Percentiles rank a stretch among this genome's conserved stretches.
phyloP scores from a whole-genome alignment of 2,329 filamentous ascomycete genomes.

The Ustilaginoidea virens region DNA sequence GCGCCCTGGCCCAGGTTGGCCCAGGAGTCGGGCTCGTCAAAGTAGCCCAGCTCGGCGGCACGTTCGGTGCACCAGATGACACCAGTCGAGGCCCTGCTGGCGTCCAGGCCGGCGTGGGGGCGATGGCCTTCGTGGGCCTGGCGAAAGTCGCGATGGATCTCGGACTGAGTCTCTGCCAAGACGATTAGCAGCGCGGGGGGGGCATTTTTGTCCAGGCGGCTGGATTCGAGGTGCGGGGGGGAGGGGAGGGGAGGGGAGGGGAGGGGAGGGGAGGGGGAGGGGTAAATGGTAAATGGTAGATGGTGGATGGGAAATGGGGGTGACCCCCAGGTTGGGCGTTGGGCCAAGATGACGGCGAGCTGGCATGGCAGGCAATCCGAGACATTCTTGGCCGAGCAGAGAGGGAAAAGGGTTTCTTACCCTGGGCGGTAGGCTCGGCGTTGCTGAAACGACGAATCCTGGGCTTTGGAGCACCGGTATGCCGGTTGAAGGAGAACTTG shows the following conservation, averaged over 20 bases:
- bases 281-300: too few species aligned
- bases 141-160: constrained; percentile 79
- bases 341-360: too few species aligned
- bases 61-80: constrained; percentile 88
- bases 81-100: constrained; percentile 75
- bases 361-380: too few species aligned
- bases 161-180: constrained; percentile 59
- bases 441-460: constrained; percentile 40
- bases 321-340: too few species aligned
- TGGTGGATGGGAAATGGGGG: too few species aligned
- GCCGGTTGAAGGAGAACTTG: constrained; percentile 53
- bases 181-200: constrained; percentile 6
- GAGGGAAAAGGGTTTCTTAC: constrained; percentile 25
- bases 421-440: constrained; percentile 38
- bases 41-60: constrained; percentile 76
- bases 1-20: constrained; percentile 91
- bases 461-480: constrained; percentile 44
- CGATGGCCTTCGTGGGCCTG: constrained; percentile 81
- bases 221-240: too few species aligned
- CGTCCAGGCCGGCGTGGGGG: constrained; percentile 80
- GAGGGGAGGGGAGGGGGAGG: too few species aligned
- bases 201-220: background rate
- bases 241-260: too few species aligned
- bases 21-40: constrained; percentile 69
- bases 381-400: too few species aligned